Evolutionary conservation across 495 filamentous ascomycete genomes (phyloP), one percentile per base, ranked within the genome.

Genomic region (Penicillium psychrofluorescens): DNA sequence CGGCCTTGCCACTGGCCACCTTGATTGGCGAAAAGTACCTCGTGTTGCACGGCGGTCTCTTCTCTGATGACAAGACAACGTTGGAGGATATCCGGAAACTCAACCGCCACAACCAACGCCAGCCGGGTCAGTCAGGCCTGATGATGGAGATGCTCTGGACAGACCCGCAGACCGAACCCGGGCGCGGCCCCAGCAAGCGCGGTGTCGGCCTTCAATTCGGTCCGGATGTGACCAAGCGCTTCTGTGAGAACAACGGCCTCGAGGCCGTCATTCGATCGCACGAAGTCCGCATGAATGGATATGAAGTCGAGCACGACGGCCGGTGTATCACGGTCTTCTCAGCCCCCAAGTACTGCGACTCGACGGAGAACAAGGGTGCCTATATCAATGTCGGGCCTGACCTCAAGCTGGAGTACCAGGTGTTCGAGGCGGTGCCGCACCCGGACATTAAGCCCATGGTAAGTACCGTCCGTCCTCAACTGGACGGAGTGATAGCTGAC

Each of bases 141-240:
- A 99, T 99, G 92, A 97, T 99, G 92, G 92, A 99, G 64, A 99
- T 99, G 94, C 79, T 99, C 13, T 99, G 92, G 92, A 97, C 92
- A 1, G 92, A 99, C 58, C 92, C 92, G 10, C 92, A 97, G 60
- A 70, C 81, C 0, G 71, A 79, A 48, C 86, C 86, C 37, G 92
- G 92, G 22, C 80, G 92, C 41, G 88, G 90, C 8, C 94, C 91
- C 14, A 95, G 88, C 72, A 99, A 99, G 76, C 80, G 92, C 59
- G 92, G 92, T 44, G 90, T 99, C 16, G 92, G 92, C 38, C 75
- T 97, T 66, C 88, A 95, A 58, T 99, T 99, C 55, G 92, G 92
- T 2, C 92, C 92, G 0, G 92, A 99, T 63, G 80, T 99, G 39
- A 99, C 92, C 12, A 95, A 94, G 74, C 76, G 85, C 36, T 99